A percentile compares a stretch with the other conserved stretches of the same genome.
phyloP scores from a whole-genome alignment of 2,329 filamentous ascomycete species.

The Phyllosticta citriasiana region DNA sequence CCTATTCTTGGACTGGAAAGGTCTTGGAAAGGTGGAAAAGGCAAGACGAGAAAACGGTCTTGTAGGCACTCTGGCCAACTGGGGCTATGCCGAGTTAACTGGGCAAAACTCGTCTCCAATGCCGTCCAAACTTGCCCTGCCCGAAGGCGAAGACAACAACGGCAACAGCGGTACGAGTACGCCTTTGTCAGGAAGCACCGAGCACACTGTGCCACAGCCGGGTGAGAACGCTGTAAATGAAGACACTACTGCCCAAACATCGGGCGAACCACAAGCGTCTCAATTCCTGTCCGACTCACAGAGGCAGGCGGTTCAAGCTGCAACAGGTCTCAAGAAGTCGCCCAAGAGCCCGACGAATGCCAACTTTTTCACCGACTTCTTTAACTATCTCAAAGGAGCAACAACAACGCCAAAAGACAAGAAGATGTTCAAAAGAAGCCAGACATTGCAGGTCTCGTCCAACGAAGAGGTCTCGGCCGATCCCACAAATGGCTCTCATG shows the following conservation, averaged over 20 bases:
- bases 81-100: conserved; percentile 90
- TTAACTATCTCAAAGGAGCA: conserved; percentile 33
- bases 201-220: conserved; percentile 59
- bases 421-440: conserved; percentile 49
- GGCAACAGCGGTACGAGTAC: conserved; percentile 13
- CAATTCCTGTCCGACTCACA: conserved; percentile 21
- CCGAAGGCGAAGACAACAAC: conserved; percentile 17
- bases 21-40: conserved; percentile 86
- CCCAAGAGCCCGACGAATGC: background rate
- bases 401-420: conserved; percentile 63
- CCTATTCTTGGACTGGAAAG: conserved; percentile 95
- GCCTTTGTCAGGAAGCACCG: conserved; percentile 21
- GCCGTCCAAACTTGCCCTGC: conserved; percentile 27
- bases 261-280: conserved; percentile 21
- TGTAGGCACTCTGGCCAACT: conserved; percentile 84
- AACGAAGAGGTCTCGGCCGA: conserved; percentile 16
- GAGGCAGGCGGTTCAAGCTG: conserved; percentile 23
- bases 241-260: conserved; percentile 46
- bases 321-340: conserved; percentile 28
- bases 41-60: conserved; percentile 83
- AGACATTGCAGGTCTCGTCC: conserved; percentile 51
- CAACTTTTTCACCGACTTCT: conserved; percentile 8
- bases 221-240: conserved; percentile 54
- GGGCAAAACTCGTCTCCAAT: conserved; percentile 54
- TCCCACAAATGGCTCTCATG: background rate